Base-by-base conservation (phyloP, 2,329 filamentous ascomycete species). In the Simplicillium aogashimaense region DNA sequence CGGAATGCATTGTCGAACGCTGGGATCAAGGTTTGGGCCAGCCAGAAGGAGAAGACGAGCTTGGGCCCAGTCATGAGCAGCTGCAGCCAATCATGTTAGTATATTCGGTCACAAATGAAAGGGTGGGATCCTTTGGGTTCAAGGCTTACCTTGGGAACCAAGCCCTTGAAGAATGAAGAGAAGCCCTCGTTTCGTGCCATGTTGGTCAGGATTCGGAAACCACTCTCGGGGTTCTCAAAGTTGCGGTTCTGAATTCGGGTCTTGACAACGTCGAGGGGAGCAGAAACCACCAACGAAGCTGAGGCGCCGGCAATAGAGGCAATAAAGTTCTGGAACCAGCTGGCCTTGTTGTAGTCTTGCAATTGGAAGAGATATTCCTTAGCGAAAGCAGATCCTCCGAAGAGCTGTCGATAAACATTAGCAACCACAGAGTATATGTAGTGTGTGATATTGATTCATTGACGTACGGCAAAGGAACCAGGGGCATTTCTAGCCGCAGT, bases 11-110 rank as follows among this genome's bases (percentile, higher is more conserved):
- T 59, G 52, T 79, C 86, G 63, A 97, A 97, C 31, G 88, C 83
- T 38, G 92, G 92, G 58, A 98, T 98, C 55, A 98, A 72, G 25
- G 92, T 97, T 73, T 98, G 92, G 43, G 92, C 92, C 58, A 98
- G 79, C 92, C 92, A 98, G 81, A 98, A 98, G 45, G 89, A 95
- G 73, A 98, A 98, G 47, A 97, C 92, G 45, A 98, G 76, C 77
- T 98, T 98, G 47, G 92, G 92, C 17, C 92, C 94, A 13, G 92
- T 98, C 92, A 98, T 98, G 56, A 98, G 76, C 49, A 98, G 79
- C 83, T 81, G 43, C 31, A 32, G 45, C 30, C 20, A 25, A 6
- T 6, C 20, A 25, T 25, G 9, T 25, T 25, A 25, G 20, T 9
- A 25, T 25, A 5, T 5, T 9, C 9, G 20, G 9, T 5, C 6